phyloP scores from a whole-genome alignment of 129 eudicot genomes.

The Flaveria bidentis region DNA sequence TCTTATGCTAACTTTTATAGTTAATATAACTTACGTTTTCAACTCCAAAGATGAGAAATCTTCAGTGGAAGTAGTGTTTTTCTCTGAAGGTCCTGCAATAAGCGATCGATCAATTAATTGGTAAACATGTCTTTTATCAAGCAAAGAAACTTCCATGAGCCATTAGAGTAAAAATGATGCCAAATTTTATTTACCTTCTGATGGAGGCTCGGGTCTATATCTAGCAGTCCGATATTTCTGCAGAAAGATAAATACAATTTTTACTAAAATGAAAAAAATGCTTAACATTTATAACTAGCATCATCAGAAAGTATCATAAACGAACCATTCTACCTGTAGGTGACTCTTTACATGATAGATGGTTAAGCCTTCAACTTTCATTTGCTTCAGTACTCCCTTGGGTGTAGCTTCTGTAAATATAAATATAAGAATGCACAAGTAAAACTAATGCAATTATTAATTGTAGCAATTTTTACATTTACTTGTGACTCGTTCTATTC shows the following conservation, averaged over 20 bases:
- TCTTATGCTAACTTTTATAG: not conserved
- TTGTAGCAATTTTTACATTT: not conserved
- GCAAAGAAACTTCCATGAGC: not conserved
- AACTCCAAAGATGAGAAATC: constrained; percentile 75
- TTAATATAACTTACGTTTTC: constrained; percentile 66
- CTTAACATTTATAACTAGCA: constrained; percentile 14
- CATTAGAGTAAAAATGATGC: not conserved
- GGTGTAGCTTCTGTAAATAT: constrained; percentile 85
- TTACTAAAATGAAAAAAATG: constrained; percentile 16
- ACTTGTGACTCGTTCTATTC: not conserved
- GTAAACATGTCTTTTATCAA: not conserved
- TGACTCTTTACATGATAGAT: constrained; percentile 98
- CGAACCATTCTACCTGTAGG: constrained; percentile 81
- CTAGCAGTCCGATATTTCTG: constrained; percentile 99
- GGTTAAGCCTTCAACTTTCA: constrained; percentile 92
- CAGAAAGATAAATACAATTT: constrained; percentile 30
- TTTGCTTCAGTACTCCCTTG: constrained; percentile 84
- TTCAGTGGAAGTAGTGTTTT: constrained; percentile 52
- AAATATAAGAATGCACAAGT: constrained; percentile 19
- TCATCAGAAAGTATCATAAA: constrained; percentile 18
- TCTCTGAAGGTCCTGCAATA: constrained; percentile 78
- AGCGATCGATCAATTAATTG: not conserved
- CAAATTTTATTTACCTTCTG: constrained; percentile 56
- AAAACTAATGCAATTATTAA: not conserved
- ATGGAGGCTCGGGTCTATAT: constrained; percentile 75